Base-by-base conservation (phyloP, 2,329 filamentous ascomycete genomes). In the Beauveria sp. region DNA sequence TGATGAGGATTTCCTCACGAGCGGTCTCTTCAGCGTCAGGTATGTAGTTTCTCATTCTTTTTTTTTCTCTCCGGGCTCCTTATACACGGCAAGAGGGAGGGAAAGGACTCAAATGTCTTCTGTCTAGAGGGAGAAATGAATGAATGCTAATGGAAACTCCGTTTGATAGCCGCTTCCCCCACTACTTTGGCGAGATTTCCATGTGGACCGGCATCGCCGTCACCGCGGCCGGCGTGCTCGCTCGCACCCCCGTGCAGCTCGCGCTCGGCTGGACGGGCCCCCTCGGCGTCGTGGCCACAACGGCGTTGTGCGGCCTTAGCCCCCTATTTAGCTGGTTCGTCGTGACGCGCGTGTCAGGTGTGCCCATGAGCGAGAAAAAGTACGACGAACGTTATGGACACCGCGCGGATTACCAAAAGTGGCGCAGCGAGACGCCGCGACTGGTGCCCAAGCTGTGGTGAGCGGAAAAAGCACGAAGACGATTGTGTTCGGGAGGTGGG, bases 171-270 rank as follows among this genome's bases (percentile, higher is more conserved):
- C 74, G 85, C 63, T 85, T 88, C 71, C 87, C 87, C 0, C 88
- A 90, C 68, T 90, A 90, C 74, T 88, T 90, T 70, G 87, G 87
- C n/a, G 87, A 90, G 71, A 80, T 78, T 30, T 86, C 84, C 12
- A 75, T 90, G 38, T 90, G 86, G 87, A 85, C 82, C 0, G 87
- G 87, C 1, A 81, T 90, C 62, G 85, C 86, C 0, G 81, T 83
- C 5, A 73, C 78, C 1, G 79, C 84, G 0, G 83, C 80, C 0
- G 85, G 86, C 1, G 75, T 84, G 1, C 73, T 90, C 54, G 71
- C 81, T 1, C 75, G 77, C 16, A 74, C 72, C n/a, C n/a, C 82
- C 0, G 82, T 82, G 1, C 83, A 85, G 70, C 67, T 76, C 1
- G 84, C 81, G 0, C 78, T 89, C 68, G 85, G 85, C 0, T 68